A percentile compares a stretch with the other conserved stretches of the same genome.
phyloP scores from a whole-genome alignment of 345 rosid species.

The Eucalyptus polyanthemos region DNA sequence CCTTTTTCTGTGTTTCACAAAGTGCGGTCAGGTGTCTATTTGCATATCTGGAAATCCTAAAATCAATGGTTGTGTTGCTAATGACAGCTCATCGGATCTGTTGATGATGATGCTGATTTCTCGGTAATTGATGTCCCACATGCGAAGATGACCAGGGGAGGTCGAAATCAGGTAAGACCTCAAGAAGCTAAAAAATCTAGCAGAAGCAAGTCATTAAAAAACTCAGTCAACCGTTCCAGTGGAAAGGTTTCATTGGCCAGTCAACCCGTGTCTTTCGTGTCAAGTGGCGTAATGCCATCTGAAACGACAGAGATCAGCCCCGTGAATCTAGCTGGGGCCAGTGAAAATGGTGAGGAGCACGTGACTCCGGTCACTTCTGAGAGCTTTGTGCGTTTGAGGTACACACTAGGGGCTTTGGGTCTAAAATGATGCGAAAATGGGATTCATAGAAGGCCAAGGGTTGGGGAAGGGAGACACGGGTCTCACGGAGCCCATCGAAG shows the following conservation, averaged over 20 bases:
- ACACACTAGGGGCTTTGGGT: constrained; percentile 34
- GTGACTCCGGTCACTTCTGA: constrained; percentile 11
- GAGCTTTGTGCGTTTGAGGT: constrained; percentile 62
- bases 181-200: not conserved
- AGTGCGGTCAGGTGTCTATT: not conserved
- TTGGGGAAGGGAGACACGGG: constrained; percentile 85
- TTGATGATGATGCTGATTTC: constrained; percentile 47
- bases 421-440: constrained; percentile 95
- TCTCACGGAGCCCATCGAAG: constrained; percentile 63
- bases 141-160: constrained; percentile 14
- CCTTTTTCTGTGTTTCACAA: not conserved
- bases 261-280: constrained; percentile 75
- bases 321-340: constrained; percentile 2
- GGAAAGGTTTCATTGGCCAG: constrained; percentile 36
- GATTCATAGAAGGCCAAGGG: constrained; percentile 76
- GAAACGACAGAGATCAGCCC: constrained; percentile 21
- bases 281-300: constrained; percentile 50
- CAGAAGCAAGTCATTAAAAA: constrained; percentile 18
- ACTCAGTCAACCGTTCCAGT: not conserved
- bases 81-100: constrained; percentile 66
- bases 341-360: constrained; percentile 11
- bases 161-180: constrained; percentile 1
- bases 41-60: not conserved
- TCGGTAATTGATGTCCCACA: constrained; percentile 27
- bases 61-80: not conserved